phyloP scores from a whole-genome alignment of 768 basidiomycete species.

The Mycena vulgaris region DNA sequence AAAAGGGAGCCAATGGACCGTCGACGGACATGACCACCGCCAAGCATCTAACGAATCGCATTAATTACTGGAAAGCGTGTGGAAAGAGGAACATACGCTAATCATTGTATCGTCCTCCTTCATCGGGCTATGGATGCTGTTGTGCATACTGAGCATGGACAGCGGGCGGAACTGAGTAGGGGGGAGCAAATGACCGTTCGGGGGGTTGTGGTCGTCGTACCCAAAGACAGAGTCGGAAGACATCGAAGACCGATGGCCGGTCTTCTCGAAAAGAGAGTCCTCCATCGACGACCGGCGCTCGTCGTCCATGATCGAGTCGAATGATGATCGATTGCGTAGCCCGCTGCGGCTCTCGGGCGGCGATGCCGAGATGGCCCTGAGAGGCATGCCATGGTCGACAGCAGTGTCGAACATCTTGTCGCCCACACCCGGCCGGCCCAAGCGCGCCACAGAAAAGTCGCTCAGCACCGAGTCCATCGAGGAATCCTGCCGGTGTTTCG shows the following conservation, averaged over 20 bases:
- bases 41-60: slow-evolving; percentile 74
- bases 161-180: slow-evolving; percentile 73
- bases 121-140: slow-evolving; percentile 61
- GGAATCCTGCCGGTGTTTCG: slow-evolving; percentile 67
- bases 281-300: slow-evolving; percentile 58
- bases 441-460: slow-evolving; percentile 69
- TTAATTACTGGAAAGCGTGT: slow-evolving; percentile 12
- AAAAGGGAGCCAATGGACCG: slow-evolving; percentile 76
- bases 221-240: slow-evolving; percentile 78
- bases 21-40: slow-evolving; percentile 82
- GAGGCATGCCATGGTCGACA: slow-evolving; percentile 65
- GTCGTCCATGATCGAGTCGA: slow-evolving; percentile 78
- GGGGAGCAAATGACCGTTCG: slow-evolving; percentile 56
- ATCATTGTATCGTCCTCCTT: slow-evolving; percentile 90
- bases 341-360: slow-evolving; percentile 62
- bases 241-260: slow-evolving; percentile 63
- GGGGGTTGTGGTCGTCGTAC: slow-evolving; percentile 56
- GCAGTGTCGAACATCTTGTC: slow-evolving; percentile 89
- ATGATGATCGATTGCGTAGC: slow-evolving; percentile 58
- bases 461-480: slow-evolving; percentile 80
- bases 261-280: slow-evolving; percentile 78
- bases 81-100: slow-evolving; percentile 63
- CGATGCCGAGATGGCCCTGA: slow-evolving; percentile 77
- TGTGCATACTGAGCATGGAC: slow-evolving; percentile 71
- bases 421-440: slow-evolving; percentile 81